Evolutionary conservation across 192 early-diverging fungal genomes (phyloP).

Genomic region (Linnemannia elongata): DNA sequence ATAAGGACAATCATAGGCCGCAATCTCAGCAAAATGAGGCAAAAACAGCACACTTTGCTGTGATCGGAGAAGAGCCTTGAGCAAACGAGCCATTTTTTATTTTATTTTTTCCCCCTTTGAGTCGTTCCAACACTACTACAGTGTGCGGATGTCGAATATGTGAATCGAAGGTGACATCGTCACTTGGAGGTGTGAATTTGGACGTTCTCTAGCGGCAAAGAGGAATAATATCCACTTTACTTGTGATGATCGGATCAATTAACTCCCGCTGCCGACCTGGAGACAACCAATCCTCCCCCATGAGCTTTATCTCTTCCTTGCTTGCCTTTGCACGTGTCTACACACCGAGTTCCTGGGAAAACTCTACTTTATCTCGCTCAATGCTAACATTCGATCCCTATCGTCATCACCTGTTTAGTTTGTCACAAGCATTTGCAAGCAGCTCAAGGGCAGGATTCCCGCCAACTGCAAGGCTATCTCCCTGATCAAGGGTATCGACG

Average conservation of each 20-base stretch:
- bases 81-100: background rate
- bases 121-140: background rate
- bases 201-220: background rate
- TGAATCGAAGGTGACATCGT: background rate
- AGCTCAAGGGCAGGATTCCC: slow-evolving; percentile 81
- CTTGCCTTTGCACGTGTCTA: slow-evolving; percentile 1
- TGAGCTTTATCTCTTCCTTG: background rate
- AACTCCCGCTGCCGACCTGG: slow-evolving; percentile 13
- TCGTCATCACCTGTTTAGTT: slow-evolving; percentile 68
- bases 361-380: background rate
- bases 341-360: background rate
- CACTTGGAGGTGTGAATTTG: background rate
- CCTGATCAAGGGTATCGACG: slow-evolving; percentile 94
- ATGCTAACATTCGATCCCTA: background rate
- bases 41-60: background rate
- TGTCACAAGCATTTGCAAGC: slow-evolving; percentile 83
- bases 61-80: slow-evolving; percentile 12
- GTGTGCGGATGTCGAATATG: slow-evolving; percentile 10
- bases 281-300: background rate
- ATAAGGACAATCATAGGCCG: slow-evolving; percentile 5
- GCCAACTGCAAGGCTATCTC: slow-evolving; percentile 90
- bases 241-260: slow-evolving; percentile 14
- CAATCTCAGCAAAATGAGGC: slow-evolving; percentile 7
- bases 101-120: background rate
- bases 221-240: background rate